Conservation (phyloP, 2,329 filamentous ascomycete species). For the Phaeosphaeriaceae sp. region DNA sequence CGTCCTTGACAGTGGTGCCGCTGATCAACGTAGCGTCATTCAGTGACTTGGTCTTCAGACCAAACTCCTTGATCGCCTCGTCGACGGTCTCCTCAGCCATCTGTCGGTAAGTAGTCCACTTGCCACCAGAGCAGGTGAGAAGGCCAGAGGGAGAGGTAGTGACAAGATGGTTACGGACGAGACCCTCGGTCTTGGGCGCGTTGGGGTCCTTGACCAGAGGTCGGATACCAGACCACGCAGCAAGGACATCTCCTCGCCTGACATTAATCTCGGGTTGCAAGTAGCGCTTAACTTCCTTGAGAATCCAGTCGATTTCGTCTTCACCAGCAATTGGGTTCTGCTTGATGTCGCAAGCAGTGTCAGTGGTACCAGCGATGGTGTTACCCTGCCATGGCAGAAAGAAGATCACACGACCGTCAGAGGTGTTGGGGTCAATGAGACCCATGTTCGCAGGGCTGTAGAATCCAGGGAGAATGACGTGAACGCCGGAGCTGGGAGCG, state of each 20-base stretch:
- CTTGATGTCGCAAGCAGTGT: slow-evolving; percentile 76
- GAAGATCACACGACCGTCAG: slow-evolving; percentile 89
- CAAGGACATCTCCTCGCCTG: slow-evolving; percentile 84
- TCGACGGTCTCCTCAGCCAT: slow-evolving; percentile 93
- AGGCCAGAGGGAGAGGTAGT: slow-evolving; percentile 81
- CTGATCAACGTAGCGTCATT: slow-evolving; percentile 71
- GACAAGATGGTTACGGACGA: slow-evolving; percentile 86
- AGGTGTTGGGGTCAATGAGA: slow-evolving; percentile 84
- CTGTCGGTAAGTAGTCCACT: slow-evolving; percentile 93
- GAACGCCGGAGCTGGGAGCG: slow-evolving; percentile 83
- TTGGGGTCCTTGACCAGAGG: slow-evolving; percentile 87
- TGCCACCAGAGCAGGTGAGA: slow-evolving; percentile 85
- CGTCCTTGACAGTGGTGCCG: slow-evolving; percentile 76
- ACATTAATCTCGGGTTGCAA: slow-evolving; percentile 85
- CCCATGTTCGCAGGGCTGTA: slow-evolving; percentile 88
- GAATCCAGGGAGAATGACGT: slow-evolving; percentile 87
- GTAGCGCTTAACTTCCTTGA: slow-evolving; percentile 83
- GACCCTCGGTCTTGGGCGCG: slow-evolving; percentile 83
- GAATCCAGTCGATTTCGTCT: slow-evolving; percentile 86
- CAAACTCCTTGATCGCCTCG: slow-evolving; percentile 75
- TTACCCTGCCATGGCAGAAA: slow-evolving; percentile 94
- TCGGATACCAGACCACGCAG: slow-evolving; percentile 88
- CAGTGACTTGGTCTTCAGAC: slow-evolving; percentile 66
- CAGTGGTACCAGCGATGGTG: slow-evolving; percentile 88
- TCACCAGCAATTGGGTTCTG: slow-evolving; percentile 80